Base-by-base conservation (phyloP, 257 asterid genomes). In the Solanum pennellii region DNA sequence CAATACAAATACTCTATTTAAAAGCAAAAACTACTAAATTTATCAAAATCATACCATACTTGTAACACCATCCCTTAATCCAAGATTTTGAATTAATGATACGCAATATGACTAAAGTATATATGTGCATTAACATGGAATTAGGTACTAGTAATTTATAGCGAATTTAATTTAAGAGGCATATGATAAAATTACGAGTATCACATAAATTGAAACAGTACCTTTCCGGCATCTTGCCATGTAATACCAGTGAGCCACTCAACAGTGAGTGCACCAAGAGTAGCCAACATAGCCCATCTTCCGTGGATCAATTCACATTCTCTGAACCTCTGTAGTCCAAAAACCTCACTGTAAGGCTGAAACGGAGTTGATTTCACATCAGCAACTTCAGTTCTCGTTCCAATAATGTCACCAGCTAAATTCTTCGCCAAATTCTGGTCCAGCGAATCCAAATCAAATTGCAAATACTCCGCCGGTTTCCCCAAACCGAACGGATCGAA, bases 191-290 rank as follows among this genome's bases (percentile, higher is more conserved):
- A 7, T 39, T 39, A 7, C 9, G 42, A 39, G 7, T 37, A 37
- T 37, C 7, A 37, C 39, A 6, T 6, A 6, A 37, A 37, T 37
- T 37, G 5, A 66, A 66, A 2, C 1, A 21, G 47, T 89, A 96
- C 99, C 97, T 96, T 96, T 88, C 99, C 99, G 20, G 99, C 99
- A 25, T 96, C 99, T 88, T 96, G 99, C 99, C 99, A 96, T 42
- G 99, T 96, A 74, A 96, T 90, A 29, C 99, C 99, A 60, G 98
- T 96, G 89, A 96, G 96, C 98, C 98, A 93, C 88, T 96, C 99
- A 18, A 96, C 99, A 42, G 97, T 91, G 86, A 96, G 73, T 35
- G 99, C 95, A 52, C 99, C 99, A 86, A 96, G 98, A 41, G 98
- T 94, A 15, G 98, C 99, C 87, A 96, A 88, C 99, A 95, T 96